phyloP scores from a whole-genome alignment of 768 basidiomycete genomes.

The Hypholoma sublateritium region DNA sequence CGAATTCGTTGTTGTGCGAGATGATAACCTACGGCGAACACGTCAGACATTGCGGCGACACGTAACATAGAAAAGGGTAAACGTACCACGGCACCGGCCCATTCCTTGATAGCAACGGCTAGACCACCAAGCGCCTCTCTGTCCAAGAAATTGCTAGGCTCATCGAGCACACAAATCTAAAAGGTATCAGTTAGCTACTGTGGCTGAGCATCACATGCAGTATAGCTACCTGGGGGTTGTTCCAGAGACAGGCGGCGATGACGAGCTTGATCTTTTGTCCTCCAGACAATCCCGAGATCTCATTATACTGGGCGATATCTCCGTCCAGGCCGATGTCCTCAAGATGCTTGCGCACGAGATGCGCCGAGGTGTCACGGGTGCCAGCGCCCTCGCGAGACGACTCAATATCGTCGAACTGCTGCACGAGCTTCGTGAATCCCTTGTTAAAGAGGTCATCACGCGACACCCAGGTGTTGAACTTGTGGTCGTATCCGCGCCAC shows the following conservation, averaged over 20 bases:
- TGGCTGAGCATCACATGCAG: background rate
- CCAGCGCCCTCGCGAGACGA: slow-evolving; percentile 95
- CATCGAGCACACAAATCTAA: slow-evolving; percentile 77
- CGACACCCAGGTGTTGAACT: slow-evolving; percentile 88
- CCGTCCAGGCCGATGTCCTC: slow-evolving; percentile 97
- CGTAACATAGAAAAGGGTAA: slow-evolving; percentile 8
- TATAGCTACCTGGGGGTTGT: slow-evolving; percentile 78
- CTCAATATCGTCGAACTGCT: slow-evolving; percentile 96
- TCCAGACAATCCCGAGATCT: slow-evolving; percentile 93
- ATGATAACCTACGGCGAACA: slow-evolving; percentile 75
- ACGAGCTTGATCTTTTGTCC: slow-evolving; percentile 97
- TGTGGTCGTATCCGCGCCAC: slow-evolving; percentile 81
- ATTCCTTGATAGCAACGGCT: slow-evolving; percentile 92
- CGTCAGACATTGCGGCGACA: slow-evolving; percentile 15
- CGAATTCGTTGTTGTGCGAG: slow-evolving; percentile 92
- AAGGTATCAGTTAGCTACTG: background rate
- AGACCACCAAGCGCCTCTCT: slow-evolving; percentile 94
- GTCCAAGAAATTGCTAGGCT: slow-evolving; percentile 97
- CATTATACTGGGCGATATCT: slow-evolving; percentile 97
- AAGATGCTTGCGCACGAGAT: slow-evolving; percentile 85
- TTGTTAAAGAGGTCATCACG: slow-evolving; percentile 84
- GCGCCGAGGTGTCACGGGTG: slow-evolving; percentile 77
- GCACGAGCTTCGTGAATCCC: slow-evolving; percentile 86
- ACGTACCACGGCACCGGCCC: slow-evolving; percentile 87
- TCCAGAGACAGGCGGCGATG: slow-evolving; percentile 94